Base-by-base conservation (phyloP, 2,329 filamentous ascomycete species). In the Beauveria pseudobassiana region DNA sequence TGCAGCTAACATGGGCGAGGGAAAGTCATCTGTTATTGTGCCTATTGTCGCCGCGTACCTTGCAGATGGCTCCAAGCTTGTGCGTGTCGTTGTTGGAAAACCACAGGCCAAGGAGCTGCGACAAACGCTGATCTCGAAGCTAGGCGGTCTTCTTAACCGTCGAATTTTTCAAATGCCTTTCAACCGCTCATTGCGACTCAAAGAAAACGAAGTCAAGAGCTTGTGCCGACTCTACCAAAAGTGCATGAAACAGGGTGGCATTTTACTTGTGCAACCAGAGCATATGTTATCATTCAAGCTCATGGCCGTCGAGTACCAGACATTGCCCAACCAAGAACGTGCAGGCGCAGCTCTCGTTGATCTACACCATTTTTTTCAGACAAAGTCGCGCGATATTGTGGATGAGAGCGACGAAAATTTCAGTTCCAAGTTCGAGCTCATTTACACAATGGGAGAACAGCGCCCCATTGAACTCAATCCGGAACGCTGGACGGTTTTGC, bases 1-100 rank as follows among this genome's bases (percentile, higher is more conserved):
- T 89, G 75, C 86, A 89, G 66, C 70, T 2, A 89, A 88, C 64
- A 90, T 90, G 87, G 87, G 87, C 0, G 81, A 88, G 67, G 87
- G 87, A 0, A 90, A 90, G 64, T 85, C 85, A 0, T 87, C 87
- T 0, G 83, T 89, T 1, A 90, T 92, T 56, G 78, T 87, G 0
- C 87, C 87, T 0, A 85, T 88, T 48, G 80, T 87, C 0, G 82
- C 82, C 0, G 72, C 81, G 0, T 70, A 75, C 0, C 69, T 88
- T 0, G 82, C 83, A 0, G 75, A 89, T 56, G 74, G 76, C 0
- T 66, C 70, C 0, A 76, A 71, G 3, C 72, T 90, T 0, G 80
- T 83, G 0, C 74, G 86, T 3, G 78, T 89, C 0, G 70, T 90
- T 1, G 84, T 89, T 0, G 78, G 81, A 0, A 88, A 87, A 63